Evolutionary conservation across 1,284 basidiomycete species (phyloP).

Genomic region (Boletus mariae): DNA sequence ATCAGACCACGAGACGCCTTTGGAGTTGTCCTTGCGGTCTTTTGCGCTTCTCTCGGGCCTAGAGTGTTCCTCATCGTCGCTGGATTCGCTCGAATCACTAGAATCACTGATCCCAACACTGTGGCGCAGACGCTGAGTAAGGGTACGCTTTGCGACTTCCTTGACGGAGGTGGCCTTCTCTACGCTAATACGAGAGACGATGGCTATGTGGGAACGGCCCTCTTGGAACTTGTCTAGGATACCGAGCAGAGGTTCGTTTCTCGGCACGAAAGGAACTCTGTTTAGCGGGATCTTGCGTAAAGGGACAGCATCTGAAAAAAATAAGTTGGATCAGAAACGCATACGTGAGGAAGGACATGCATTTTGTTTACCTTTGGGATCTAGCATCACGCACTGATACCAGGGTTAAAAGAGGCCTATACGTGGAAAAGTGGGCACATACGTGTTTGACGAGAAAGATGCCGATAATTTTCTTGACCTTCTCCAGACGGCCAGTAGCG

Average conservation of each 20-base stretch:
- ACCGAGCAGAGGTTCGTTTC: conserved; percentile 81
- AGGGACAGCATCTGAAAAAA: conserved; percentile 62
- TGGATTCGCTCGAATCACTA: conserved; percentile 45
- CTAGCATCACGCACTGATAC: conserved; percentile 73
- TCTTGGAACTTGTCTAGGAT: conserved; percentile 91
- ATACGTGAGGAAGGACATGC: background rate
- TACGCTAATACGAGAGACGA: conserved; percentile 68
- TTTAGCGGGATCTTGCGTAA: conserved; percentile 78
- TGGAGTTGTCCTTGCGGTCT: conserved; percentile 22
- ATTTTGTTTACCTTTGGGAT: conserved; percentile 68
- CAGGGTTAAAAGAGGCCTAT: background rate
- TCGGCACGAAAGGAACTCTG: conserved; percentile 81
- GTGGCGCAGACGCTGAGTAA: conserved; percentile 66
- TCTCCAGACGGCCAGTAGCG: conserved; percentile 25
- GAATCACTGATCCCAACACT: conserved; percentile 65
- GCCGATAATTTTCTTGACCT: conserved; percentile 49
- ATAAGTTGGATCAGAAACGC: conserved; percentile 1
- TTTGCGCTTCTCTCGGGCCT: conserved; percentile 13
- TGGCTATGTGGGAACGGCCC: conserved; percentile 88
- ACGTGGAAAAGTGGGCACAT: conserved; percentile 4
- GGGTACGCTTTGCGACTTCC: conserved; percentile 49
- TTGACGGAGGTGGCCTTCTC: conserved; percentile 44
- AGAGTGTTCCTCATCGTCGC: conserved; percentile 37
- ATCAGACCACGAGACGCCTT: conserved; percentile 26
- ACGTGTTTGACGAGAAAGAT: conserved; percentile 50